phyloP scores from a whole-genome alignment of 306 rosid genomes.

The Trifolium fragiferum region DNA sequence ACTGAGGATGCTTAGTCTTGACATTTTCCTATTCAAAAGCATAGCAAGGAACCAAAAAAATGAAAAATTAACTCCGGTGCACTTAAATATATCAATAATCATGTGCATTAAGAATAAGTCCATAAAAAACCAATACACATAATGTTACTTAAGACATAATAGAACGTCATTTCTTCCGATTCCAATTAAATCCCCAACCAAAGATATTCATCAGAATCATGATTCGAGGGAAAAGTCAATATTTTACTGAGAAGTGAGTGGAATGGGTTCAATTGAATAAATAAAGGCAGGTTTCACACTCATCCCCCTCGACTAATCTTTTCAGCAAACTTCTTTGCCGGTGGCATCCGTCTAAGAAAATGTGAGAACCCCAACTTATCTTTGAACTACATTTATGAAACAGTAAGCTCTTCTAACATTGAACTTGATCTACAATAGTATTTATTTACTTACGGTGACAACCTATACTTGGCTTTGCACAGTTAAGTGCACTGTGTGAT shows the following conservation, averaged over 20 bases:
- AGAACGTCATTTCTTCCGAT: background rate
- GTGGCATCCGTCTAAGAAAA: no score
- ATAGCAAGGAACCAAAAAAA: conserved; percentile 21
- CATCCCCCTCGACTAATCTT: background rate
- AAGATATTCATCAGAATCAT: conserved; percentile 13
- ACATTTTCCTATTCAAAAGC: conserved; percentile 72
- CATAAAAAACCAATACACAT: background rate
- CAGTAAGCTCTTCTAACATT: background rate
- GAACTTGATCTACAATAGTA: background rate
- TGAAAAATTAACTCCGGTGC: conserved; percentile 23
- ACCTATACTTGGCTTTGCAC: conserved; percentile 18
- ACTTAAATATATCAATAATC: conserved; percentile 16
- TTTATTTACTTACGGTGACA: background rate
- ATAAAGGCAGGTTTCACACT: background rate
- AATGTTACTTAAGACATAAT: background rate
- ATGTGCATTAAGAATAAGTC: background rate
- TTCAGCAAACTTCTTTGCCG: background rate
- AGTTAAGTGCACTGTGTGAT: background rate
- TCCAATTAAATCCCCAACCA: background rate
- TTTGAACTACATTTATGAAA: conserved; percentile 1
- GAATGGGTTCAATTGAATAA: conserved; percentile 6
- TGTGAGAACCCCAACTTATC: conserved; percentile 2
- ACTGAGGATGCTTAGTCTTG: conserved; percentile 97
- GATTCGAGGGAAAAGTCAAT: background rate
- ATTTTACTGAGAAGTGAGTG: background rate